phyloP scores from a whole-genome alignment of 257 asterid species.

The Penstemon newberryi region DNA sequence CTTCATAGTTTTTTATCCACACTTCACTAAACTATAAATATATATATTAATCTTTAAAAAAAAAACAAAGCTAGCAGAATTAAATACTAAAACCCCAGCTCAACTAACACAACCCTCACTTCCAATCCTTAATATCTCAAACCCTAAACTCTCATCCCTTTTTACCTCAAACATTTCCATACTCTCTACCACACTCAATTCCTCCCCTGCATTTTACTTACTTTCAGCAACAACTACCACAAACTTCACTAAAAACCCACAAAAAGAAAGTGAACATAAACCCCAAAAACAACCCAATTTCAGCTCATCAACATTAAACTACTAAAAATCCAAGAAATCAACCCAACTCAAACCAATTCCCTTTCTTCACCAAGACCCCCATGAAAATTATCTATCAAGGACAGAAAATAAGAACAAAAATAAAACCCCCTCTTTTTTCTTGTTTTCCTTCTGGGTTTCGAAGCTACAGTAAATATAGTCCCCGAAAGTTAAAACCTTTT shows the following conservation, averaged over 20 bases:
- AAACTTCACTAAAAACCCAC: conserved; percentile 25
- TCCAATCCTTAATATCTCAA: conserved; percentile 28
- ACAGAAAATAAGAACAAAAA: not conserved
- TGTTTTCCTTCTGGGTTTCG: conserved; percentile 29
- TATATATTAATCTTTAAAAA: conserved; percentile 9
- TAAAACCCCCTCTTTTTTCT: conserved; percentile 12
- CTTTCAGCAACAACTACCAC: conserved; percentile 21
- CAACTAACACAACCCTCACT: conserved; percentile 39
- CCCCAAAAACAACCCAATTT: conserved; percentile 7
- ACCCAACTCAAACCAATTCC: conserved; percentile 29
- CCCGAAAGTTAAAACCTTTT: conserved; percentile 26
- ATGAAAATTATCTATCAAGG: not conserved
- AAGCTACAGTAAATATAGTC: conserved; percentile 22
- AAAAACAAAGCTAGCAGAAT: conserved; percentile 19
- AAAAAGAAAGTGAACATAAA: conserved; percentile 1
- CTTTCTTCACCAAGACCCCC: conserved; percentile 30
- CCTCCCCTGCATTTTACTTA: conserved; percentile 31
- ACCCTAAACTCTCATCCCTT: conserved; percentile 29
- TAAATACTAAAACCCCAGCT: conserved; percentile 18
- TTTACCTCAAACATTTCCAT: conserved; percentile 28
- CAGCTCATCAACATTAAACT: conserved; percentile 17
- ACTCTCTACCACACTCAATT: conserved; percentile 19
- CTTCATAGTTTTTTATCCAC: conserved; percentile 41
- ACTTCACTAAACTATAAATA: conserved; percentile 25
- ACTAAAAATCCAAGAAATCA: conserved; percentile 18